A percentile compares a stretch with the other conserved stretches of the same genome.
Conservation (phyloP, 2,329 filamentous ascomycete species). For the Bisporella sp. region DNA sequence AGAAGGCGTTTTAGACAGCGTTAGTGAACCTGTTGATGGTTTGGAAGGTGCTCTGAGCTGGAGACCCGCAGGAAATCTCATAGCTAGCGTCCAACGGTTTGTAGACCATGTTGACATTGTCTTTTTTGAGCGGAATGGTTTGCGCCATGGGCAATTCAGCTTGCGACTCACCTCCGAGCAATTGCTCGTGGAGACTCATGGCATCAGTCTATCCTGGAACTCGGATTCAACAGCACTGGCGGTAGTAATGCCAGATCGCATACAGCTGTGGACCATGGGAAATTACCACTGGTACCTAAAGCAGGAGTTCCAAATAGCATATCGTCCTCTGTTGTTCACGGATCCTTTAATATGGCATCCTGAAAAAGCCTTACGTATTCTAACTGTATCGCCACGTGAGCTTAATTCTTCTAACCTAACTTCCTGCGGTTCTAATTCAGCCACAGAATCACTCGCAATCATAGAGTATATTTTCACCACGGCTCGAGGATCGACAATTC, state of each 20-base stretch:
- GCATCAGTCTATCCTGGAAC: constrained; percentile 76
- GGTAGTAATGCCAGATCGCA: constrained; percentile 62
- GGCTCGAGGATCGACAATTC: constrained; percentile 58
- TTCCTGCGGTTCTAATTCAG: constrained; percentile 4
- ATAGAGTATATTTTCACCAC: constrained; percentile 64
- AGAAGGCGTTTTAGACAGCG: constrained; percentile 84
- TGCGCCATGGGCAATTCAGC: constrained; percentile 92
- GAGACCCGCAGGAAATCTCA: constrained; percentile 83
- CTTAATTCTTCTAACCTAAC: background rate
- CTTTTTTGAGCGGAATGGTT: constrained; percentile 96
- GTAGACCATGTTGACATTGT: constrained; percentile 68
- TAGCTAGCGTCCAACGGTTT: constrained; percentile 77
- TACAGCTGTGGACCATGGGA: constrained; percentile 95
- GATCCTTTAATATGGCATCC: constrained; percentile 63
- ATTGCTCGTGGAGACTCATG: constrained; percentile 43
- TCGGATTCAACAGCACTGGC: constrained; percentile 85
- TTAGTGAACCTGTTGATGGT: constrained; percentile 89
- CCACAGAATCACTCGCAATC: constrained; percentile 42
- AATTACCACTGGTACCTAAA: constrained; percentile 99
- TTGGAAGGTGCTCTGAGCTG: constrained; percentile 85
- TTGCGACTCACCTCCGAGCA: constrained; percentile 60
- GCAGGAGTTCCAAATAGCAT: constrained; percentile 61
- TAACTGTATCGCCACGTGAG: constrained; percentile 43
- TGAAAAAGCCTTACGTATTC: constrained; percentile 69
- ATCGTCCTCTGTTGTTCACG: constrained; percentile 28